Conservation (phyloP, 768 basidiomycete genomes). For the Kockovaella imperatae region DNA sequence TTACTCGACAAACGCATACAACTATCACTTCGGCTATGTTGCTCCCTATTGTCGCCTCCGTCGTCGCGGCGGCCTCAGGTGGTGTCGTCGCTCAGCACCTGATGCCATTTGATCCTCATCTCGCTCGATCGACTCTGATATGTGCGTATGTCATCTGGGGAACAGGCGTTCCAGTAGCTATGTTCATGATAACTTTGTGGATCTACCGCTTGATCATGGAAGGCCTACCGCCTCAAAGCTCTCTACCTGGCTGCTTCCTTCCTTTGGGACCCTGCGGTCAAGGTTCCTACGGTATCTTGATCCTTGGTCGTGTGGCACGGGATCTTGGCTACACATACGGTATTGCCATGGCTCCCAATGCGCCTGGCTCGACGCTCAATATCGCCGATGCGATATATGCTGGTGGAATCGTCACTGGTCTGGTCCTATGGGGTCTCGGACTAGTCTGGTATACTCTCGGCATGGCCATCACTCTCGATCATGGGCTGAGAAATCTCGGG, state of each 20-base stretch:
- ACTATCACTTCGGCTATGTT: slow-evolving; percentile 62
- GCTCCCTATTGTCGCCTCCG: slow-evolving; percentile 65
- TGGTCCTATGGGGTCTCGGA: slow-evolving; percentile 43
- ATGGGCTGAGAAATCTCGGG: slow-evolving; percentile 7
- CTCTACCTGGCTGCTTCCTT: slow-evolving; percentile 53
- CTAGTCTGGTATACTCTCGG: slow-evolving; percentile 39
- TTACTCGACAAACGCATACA: slow-evolving; percentile 55
- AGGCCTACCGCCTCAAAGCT: slow-evolving; percentile 14
- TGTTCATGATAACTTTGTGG: slow-evolving; percentile 63
- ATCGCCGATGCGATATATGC: slow-evolving; percentile 30
- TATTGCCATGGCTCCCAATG: slow-evolving; percentile 6
- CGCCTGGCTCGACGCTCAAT: not conserved
- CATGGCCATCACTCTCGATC: slow-evolving; percentile 19
- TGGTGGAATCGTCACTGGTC: slow-evolving; percentile 21
- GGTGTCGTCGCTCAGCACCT: slow-evolving; percentile 55
- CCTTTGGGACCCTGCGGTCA: slow-evolving; percentile 68
- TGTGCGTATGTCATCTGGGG: slow-evolving; percentile 51
- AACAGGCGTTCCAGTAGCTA: slow-evolving; percentile 55
- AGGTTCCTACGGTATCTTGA: slow-evolving; percentile 47
- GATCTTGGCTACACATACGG: slow-evolving; percentile 16
- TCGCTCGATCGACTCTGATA: slow-evolving; percentile 55
- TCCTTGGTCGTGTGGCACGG: slow-evolving; percentile 26
- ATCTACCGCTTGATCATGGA: slow-evolving; percentile 53
- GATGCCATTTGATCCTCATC: slow-evolving; percentile 47
- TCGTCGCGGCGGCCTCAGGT: slow-evolving; percentile 64